phyloP scores from a whole-genome alignment of 257 asterid genomes.

The Nemophila menziesii region DNA sequence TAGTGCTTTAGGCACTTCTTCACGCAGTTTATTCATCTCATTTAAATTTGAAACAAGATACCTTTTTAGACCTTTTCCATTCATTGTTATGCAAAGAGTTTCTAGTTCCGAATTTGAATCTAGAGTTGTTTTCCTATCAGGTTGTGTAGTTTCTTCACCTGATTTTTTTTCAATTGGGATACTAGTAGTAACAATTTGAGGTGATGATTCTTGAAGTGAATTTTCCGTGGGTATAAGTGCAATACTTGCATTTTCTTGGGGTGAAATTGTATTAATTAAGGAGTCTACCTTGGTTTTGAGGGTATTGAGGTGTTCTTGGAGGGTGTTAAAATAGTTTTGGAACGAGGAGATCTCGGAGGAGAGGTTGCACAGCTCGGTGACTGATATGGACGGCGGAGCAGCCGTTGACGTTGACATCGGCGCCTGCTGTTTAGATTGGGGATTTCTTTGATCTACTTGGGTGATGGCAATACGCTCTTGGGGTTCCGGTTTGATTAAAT shows the following conservation, averaged over 20 bases:
- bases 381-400: slow-evolving; percentile 27
- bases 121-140: no score
- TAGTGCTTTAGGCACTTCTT: slow-evolving; percentile 61
- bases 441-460: neutral
- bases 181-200: neutral
- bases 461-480: slow-evolving; percentile 1
- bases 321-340: slow-evolving; percentile 44
- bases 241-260: neutral
- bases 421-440: slow-evolving; percentile 13
- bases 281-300: slow-evolving; percentile 34
- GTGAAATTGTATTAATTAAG: slow-evolving; percentile 9
- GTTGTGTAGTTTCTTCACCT: neutral
- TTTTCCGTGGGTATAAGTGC: neutral
- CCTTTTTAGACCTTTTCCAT: slow-evolving; percentile 37
- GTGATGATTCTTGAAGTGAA: slow-evolving; percentile 4
- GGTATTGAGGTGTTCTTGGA: slow-evolving; percentile 41
- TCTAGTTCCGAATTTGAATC: slow-evolving; percentile 37
- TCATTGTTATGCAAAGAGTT: slow-evolving; percentile 37
- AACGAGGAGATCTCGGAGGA: slow-evolving; percentile 41
- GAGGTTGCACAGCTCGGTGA: slow-evolving; percentile 31
- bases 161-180: slow-evolving; percentile 8
- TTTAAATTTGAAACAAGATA: slow-evolving; percentile 32
- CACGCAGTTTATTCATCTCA: slow-evolving; percentile 29
- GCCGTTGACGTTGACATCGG: slow-evolving; percentile 13
- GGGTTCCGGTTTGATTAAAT: slow-evolving; percentile 7